Base-by-base conservation (phyloP, 306 rosid species). In the Biancaea sappan region DNA sequence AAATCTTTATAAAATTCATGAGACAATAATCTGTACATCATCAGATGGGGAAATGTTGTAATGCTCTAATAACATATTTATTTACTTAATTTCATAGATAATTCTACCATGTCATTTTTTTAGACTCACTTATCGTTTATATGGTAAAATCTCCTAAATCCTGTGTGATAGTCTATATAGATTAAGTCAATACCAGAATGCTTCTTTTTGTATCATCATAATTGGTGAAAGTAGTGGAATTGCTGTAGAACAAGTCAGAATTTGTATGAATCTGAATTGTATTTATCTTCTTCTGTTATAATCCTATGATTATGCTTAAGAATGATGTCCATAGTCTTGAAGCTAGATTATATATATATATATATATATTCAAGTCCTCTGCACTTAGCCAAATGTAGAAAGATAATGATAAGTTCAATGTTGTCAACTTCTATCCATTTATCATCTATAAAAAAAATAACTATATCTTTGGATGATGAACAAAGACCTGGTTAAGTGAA, bases 391-490 rank as follows among this genome's bases (percentile, higher is more conserved):
- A 24, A 54, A 15, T 11, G 21, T 13, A 16, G 6, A n/a, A 35
- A 61, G 28, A 31, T n/a, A 16, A 16, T 32, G 22, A 6, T 7
- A 32, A 59, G 18, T 6, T n/a, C 13, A 31, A 59, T 31, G 54
- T 72, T 77, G 82, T 72, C 79, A 66, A 35, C 69, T 64, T 72
- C 56, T 38, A 64, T 46, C 60, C 25, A 40, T 46, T 19, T 47
- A 6, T 67, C 43, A 67, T 52, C 21, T 41, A 51, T 29, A 46
- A 25, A 50, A 19, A 18, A 73, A 48, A 53, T 54, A 68, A 53
- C 46, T 52, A 59, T 71, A 51, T 37, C 67, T 73, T 58, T 71
- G 77, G 62, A 54, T 32, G 4, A 66, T 69, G 78, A 84, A 35
- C 77, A 68, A 77, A 58, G 73, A 32, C 56, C 77, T 38, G 3